Base-by-base conservation (phyloP, 208 protist species). In the Porcisia deanei region DNA sequence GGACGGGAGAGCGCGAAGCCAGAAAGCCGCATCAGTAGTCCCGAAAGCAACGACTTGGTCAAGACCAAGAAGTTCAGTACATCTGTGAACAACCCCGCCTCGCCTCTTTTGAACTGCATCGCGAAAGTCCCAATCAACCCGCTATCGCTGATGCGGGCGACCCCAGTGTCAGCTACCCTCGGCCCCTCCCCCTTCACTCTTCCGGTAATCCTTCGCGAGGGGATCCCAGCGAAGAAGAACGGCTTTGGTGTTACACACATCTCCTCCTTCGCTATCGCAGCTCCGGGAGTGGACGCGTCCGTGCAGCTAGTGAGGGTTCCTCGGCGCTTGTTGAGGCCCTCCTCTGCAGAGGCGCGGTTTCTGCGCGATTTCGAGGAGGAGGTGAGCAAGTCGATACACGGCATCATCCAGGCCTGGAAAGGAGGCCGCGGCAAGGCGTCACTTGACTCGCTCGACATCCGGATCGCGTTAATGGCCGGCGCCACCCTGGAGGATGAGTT, bases 321-420 rank as follows among this genome's bases (percentile, higher is more conserved):
- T 37, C 74, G 66, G 67, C 61, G 69, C 18, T 58, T 84, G 25
- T 58, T 76, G 73, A 61, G 71, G 18, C 10, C 75, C 6, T 82
- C 80, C 14, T 65, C 63, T 0, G 77, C 61, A 20, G 71, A 75
- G 34, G 74, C 73, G 25, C 74, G 70, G 71, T 85, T 80, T 55
- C 58, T 85, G 52, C 72, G 73, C 41, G 78, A 82, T 25, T 77
- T 78, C 30, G 78, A 77, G 60, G 78, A 75, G 25, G 78, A 82
- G 43, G 78, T 82, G 49, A 82, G 67, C 68, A 66, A 71, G 67
- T 82, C 78, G 20, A 49, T 77, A 1, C 76, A 59, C 22, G 47
- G 55, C 54, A 67, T 75, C 63, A 18, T 75, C 3, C 30, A 34
- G 8, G 41, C 52, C 47, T 47, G 34, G 30, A n/a, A 12, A 1